These are phyloP conservation scores for Picea glauca DNA, from an alignment of 75 land plant genomes.

Conservation along the genomic window DNA sequence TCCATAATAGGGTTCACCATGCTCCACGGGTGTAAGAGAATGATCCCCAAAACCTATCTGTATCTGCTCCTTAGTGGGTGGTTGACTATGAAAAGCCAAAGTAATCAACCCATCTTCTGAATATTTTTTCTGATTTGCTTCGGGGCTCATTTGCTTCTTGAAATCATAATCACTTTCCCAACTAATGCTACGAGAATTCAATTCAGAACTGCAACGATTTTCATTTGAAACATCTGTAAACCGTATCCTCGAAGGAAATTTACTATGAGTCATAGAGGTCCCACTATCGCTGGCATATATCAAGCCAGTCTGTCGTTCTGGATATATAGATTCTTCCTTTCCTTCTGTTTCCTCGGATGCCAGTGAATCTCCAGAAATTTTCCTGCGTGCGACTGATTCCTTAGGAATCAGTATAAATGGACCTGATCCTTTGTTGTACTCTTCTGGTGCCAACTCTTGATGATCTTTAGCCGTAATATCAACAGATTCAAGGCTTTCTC, in stretches of 20 bases:
- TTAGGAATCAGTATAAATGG: neutral
- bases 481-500: neutral
- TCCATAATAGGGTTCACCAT: conserved; percentile 35
- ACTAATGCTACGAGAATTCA: neutral
- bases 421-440: neutral
- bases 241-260: neutral
- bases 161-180: neutral
- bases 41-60: conserved; percentile 12
- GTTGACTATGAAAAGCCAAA: conserved; percentile 34
- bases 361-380: neutral
- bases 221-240: neutral
- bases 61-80: conserved; percentile 43
- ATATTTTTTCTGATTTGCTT: conserved; percentile 4
- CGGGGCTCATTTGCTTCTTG: neutral
- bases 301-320: conserved; percentile 3
- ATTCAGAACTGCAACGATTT: neutral
- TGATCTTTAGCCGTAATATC: neutral
- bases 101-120: conserved; percentile 4
- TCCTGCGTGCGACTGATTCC: neutral
- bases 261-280: neutral
- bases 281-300: conserved; percentile 1
- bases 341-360: neutral
- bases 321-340: neutral
- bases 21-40: conserved; percentile 16
- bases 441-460: neutral